Percentiles rank a stretch among this genome's conserved stretches.
Evolutionary conservation across 2,329 filamentous ascomycete genomes (phyloP).

Genomic region (Alternaria ethzedia): DNA sequence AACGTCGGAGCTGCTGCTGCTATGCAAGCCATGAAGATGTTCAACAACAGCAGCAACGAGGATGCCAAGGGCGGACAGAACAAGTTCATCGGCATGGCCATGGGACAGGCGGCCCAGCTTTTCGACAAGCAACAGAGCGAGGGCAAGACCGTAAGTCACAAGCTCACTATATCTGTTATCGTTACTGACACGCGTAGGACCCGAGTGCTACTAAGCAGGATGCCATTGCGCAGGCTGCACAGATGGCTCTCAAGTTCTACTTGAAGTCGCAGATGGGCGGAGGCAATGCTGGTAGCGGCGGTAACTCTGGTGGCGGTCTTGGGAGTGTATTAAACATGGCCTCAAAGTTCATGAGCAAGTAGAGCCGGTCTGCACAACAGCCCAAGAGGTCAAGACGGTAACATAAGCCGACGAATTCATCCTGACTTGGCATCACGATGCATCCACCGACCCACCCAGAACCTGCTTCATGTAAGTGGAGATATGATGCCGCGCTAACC

Average conservation of each 20-base stretch:
- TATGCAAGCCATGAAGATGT: constrained; percentile 82
- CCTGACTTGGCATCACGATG: background rate
- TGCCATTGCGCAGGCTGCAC: constrained; percentile 77
- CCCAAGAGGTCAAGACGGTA: background rate
- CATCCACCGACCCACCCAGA: background rate
- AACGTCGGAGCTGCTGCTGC: constrained; percentile 69
- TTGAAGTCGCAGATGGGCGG: constrained; percentile 72
- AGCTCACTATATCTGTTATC: constrained; percentile 39
- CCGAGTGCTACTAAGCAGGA: constrained; percentile 76
- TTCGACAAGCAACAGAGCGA: constrained; percentile 65
- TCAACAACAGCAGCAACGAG: constrained; percentile 62
- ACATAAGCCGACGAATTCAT: background rate
- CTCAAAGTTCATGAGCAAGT: constrained; percentile 63
- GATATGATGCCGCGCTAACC: background rate
- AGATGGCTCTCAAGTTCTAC: constrained; percentile 92
- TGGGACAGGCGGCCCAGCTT: constrained; percentile 85
- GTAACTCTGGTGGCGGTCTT: constrained; percentile 50
- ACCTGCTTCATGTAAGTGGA: background rate
- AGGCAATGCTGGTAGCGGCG: constrained; percentile 49
- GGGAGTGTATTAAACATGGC: constrained; percentile 64
- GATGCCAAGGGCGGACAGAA: constrained; percentile 66
- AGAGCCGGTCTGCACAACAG: constrained; percentile 8
- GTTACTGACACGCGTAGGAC: constrained; percentile 47
- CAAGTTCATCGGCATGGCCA: constrained; percentile 82
- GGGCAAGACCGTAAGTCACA: constrained; percentile 59